These are phyloP conservation scores for Dalbergia cultrata DNA, from an alignment of 306 rosid species.

Conservation along the genomic window DNA sequence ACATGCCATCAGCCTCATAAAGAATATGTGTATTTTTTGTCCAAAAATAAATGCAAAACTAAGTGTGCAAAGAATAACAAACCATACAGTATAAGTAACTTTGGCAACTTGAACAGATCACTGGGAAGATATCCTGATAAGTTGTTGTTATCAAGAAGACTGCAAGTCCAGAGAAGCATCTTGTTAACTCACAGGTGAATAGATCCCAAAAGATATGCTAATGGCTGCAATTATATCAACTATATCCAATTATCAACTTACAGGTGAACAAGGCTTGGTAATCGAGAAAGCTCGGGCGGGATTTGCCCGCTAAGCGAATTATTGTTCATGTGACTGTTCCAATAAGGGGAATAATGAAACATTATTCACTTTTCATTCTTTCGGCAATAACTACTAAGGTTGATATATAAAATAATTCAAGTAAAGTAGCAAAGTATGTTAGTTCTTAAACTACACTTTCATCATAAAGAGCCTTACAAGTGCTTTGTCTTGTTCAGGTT, in stretches of 20 bases:
- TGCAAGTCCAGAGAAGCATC: constrained; percentile 57
- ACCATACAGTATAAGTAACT: constrained; percentile 60
- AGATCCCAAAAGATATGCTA: constrained; percentile 21
- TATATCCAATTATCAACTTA: constrained; percentile 56
- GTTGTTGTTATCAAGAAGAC: constrained; percentile 95
- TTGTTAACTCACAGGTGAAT: constrained; percentile 29
- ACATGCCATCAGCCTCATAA: no score
- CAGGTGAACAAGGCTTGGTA: constrained; percentile 80
- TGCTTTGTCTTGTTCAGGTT: constrained; percentile 66
- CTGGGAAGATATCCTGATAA: constrained; percentile 85
- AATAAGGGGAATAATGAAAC: constrained; percentile 30
- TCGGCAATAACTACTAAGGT: constrained; percentile 12
- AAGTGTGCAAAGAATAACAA: constrained; percentile 33
- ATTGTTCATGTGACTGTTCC: constrained; percentile 97
- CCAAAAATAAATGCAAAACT: no score
- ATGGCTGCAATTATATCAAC: constrained; percentile 15
- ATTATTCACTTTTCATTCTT: constrained; percentile 31
- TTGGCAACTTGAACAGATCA: constrained; percentile 62
- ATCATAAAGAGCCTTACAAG: constrained; percentile 73
- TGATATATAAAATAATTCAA: constrained; percentile 32
- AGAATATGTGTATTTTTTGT: no score
- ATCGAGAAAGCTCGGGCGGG: constrained; percentile 70
- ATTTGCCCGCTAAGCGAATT: constrained; percentile 90
- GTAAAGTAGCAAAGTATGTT: constrained; percentile 9
- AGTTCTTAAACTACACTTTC: constrained; percentile 30